Evolutionary conservation across 331 rosid genomes (phyloP), one percentile per base, ranked within the genome.

Genomic region (Cydonia oblonga): DNA sequence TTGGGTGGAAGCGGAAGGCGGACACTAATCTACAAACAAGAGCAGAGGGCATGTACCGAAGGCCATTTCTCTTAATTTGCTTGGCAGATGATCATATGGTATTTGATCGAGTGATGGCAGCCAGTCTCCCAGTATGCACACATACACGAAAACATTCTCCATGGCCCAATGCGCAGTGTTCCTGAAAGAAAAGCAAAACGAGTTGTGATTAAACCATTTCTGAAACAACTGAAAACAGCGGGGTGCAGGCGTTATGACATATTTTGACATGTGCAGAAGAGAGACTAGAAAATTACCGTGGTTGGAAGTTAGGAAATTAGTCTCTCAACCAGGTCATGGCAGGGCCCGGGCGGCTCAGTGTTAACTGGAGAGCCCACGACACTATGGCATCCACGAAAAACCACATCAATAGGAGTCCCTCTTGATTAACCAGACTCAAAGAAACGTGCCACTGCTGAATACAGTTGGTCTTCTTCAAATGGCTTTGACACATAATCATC

Each of bases 401-500:
- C 59, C 42, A 64, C 19, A 64, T 56, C 15, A 33, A 26, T 30
- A 64, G 54, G 67, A 75, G 53, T 69, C 70, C 44, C 24, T 64
- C 63, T 74, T 14, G 72, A 79, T 63, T 80, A 84, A 73, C 77
- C 81, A 8, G 89, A 78, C 77, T 70, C 79, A 20, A 89, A 91
- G 82, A 88, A 78, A 1, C 66, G 81, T 28, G 90, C 77, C 62
- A 91, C 80, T 12, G 96, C 91, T 66, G 80, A 78, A 73, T 85
- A 86, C 72, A 93, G 89, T 68, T 93, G 91, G 71, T 85, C 92
- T 80, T 86, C 96, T 74, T 89, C 98, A 5, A 93, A 93, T 57
- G 98, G 98, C 78, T 93, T 93, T 5, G 96, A 80, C 69, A 93
- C 97, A 13, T 82, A 89, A 70, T 68, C 97, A 75, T 93, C 96